Evolutionary conservation across 2,329 filamentous ascomycete species (phyloP).

Genomic region (Colletotrichum coccodes): DNA sequence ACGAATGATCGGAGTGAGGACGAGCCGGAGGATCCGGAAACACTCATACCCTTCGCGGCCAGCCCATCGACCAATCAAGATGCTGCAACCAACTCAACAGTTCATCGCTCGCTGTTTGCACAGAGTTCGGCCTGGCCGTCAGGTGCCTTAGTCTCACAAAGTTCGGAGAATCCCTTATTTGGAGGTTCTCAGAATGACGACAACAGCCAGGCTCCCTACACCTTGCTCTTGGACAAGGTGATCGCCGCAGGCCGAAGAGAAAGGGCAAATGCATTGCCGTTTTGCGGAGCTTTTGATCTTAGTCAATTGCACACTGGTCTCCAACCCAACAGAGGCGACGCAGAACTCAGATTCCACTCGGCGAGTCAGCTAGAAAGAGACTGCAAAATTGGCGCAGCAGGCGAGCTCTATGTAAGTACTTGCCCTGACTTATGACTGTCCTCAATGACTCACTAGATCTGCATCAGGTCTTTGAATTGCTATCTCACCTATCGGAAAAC

Average conservation of each 20-base stretch:
- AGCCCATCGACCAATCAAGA: no score
- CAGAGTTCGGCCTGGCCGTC: neutral
- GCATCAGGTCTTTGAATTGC: conserved; percentile 52
- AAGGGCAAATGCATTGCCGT: neutral
- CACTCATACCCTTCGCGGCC: no score
- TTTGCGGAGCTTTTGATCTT: neutral
- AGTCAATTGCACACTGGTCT: neutral
- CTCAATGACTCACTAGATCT: neutral
- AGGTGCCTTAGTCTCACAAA: neutral
- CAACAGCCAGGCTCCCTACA: conserved; percentile 5
- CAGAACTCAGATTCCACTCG: neutral
- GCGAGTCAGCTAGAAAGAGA: conserved; percentile 23
- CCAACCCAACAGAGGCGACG: neutral
- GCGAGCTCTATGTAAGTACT: conserved; percentile 36
- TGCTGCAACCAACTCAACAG: neutral
- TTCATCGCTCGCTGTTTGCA: neutral
- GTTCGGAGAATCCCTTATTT: neutral
- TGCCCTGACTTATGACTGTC: neutral
- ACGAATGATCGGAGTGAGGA: neutral
- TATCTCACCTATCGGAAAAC: conserved; percentile 41
- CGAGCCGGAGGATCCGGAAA: no score
- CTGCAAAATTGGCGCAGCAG: conserved; percentile 35
- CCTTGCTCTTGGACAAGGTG: conserved; percentile 15
- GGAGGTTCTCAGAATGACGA: neutral
- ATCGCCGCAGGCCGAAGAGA: conserved; percentile 16